Evolutionary conservation across 2,329 filamentous ascomycete species (phyloP).

Genomic region (Lachnellula cervina): DNA sequence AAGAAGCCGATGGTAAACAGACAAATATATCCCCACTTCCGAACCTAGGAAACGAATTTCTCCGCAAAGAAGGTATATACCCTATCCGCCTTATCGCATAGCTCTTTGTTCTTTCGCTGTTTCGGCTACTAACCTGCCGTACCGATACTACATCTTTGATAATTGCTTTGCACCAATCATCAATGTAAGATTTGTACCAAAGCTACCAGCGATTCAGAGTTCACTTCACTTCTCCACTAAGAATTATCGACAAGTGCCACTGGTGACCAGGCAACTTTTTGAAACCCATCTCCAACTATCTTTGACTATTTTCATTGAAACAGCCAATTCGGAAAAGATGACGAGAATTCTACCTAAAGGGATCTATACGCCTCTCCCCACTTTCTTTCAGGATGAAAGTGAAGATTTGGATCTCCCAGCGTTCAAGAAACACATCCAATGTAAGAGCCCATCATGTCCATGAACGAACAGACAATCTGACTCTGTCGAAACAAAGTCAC

Average conservation of each 20-base stretch:
- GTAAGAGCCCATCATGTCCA: neutral
- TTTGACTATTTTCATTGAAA: neutral
- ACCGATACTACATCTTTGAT: neutral
- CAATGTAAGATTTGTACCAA: neutral
- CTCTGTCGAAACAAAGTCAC: neutral
- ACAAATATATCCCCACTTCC: neutral
- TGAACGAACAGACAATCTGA: neutral
- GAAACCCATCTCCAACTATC: no score
- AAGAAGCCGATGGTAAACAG: neutral
- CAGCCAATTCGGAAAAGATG: neutral
- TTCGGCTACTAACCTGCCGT: neutral
- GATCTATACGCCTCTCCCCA: constrained; percentile 12
- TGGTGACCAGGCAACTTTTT: neutral
- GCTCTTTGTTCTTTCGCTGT: neutral
- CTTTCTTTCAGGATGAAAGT: constrained; percentile 10
- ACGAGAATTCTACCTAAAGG: constrained; percentile 2
- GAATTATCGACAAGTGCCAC: neutral
- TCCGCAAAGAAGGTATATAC: neutral
- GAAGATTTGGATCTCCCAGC: constrained; percentile 8
- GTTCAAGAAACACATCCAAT: constrained; percentile 11
- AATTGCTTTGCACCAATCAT: neutral
- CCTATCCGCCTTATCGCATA: neutral
- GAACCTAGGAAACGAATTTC: neutral
- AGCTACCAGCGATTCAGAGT: neutral
- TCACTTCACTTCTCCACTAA: neutral